Base-by-base conservation (phyloP, 345 rosid species). In the Eucalyptus paniculata region DNA sequence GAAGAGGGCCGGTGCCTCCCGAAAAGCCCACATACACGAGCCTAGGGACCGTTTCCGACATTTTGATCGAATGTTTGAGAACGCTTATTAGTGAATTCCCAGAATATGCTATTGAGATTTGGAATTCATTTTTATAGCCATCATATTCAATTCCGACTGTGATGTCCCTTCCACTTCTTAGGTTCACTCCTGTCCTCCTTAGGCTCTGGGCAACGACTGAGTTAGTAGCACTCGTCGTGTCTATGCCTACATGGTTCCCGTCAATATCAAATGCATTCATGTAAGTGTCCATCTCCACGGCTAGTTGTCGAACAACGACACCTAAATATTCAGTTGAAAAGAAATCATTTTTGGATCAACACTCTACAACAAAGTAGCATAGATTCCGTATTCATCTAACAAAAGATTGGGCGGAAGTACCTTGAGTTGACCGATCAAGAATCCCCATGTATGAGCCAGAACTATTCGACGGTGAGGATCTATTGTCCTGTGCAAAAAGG, bases 221-320 rank as follows among this genome's bases (percentile, higher is more conserved):
- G 37, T 40, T 53, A 42, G 62, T 80, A 80, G 90, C 88, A 67
- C 90, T 90, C 54, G 60, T 90, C 47, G 93, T 91, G 87, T 89
- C 92, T 37, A 93, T 87, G 30, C 92, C 94, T 8, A 91, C 50
- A 21, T 91, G 94, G 88, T 94, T 94, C 12, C 24, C 92, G 10
- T 94, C 92, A 9, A 88, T 89, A 91, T 92, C 93, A 32, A 91
- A 92, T 50, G 91, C 92, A 12, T 92, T 94, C 90, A 83, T 88
- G 88, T 89, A 94, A 37, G 95, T 91, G 91, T 94, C 93, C 15
- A 93, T 86, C 90, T 92, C 94, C 54, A 93, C 92, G 4, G 92
- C 94, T 87, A 91, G 51, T 77, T 92, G 93, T 34, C n/a, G 72
- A 54, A 91, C 90, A 28, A 85, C 40, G 3, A 92, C 91, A 83